A percentile compares a stretch with the other conserved stretches of the same genome.
Conservation (phyloP, 805 yeast species). For the Ogataea degrootiae region DNA sequence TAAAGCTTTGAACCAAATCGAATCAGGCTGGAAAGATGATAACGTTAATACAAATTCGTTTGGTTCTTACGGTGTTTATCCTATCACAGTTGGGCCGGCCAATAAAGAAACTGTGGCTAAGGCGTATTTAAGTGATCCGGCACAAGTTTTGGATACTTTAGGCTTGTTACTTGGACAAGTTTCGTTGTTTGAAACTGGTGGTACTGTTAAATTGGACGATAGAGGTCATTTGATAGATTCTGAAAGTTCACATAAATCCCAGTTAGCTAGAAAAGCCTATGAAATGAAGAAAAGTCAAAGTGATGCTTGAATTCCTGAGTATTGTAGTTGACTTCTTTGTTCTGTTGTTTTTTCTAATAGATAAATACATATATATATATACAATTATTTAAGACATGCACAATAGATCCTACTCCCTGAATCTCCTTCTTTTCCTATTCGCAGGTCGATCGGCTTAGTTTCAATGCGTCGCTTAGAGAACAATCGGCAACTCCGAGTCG, state of each 20-base stretch:
- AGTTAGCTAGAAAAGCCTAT: conserved; percentile 34
- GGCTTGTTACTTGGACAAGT: conserved; percentile 78
- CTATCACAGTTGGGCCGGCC: conserved; percentile 92
- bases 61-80: conserved; percentile 62
- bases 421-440: background rate
- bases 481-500: too few species aligned
- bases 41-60: conserved; percentile 39
- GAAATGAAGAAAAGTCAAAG: conserved; percentile 6
- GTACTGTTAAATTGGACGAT: conserved; percentile 69
- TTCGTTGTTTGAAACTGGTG: conserved; percentile 72
- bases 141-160: conserved; percentile 77
- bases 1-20: conserved; percentile 62
- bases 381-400: background rate
- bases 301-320: background rate
- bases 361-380: background rate
- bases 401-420: background rate
- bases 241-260: conserved; percentile 39
- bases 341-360: background rate
- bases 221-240: conserved; percentile 62
- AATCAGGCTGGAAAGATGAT: conserved; percentile 43
- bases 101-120: conserved; percentile 80
- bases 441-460: background rate
- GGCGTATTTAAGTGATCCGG: conserved; percentile 79
- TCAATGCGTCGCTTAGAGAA: too few species aligned
- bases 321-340: background rate